phyloP scores from a whole-genome alignment of 352 stramenopile genomes.

The Pythium biforme region DNA sequence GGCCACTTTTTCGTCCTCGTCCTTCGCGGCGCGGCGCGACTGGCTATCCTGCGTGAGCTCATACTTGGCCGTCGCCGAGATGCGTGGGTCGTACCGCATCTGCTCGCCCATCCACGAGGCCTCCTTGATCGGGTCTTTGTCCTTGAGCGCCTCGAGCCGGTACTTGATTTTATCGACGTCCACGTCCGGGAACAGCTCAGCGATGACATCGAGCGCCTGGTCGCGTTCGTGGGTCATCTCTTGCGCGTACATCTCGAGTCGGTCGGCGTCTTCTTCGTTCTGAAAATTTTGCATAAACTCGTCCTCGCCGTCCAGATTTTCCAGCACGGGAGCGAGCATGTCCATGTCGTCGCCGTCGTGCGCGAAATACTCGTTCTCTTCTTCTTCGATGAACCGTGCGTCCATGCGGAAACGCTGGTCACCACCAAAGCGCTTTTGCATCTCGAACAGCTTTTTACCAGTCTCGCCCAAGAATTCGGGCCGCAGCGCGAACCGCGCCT shows the following conservation, averaged over 20 bases:
- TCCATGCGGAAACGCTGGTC: slow-evolving; percentile 80
- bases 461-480: slow-evolving; percentile 70
- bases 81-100: slow-evolving; percentile 65
- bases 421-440: slow-evolving; percentile 78
- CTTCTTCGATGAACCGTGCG: slow-evolving; percentile 68
- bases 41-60: slow-evolving; percentile 43
- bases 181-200: slow-evolving; percentile 62
- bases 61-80: slow-evolving; percentile 41
- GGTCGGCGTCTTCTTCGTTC: slow-evolving; percentile 36
- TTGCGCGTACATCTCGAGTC: slow-evolving; percentile 34
- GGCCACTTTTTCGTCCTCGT: slow-evolving; percentile 20
- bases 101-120: slow-evolving; percentile 78
- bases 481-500: slow-evolving; percentile 52
- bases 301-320: slow-evolving; percentile 23
- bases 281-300: slow-evolving; percentile 48
- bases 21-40: slow-evolving; percentile 1
- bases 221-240: slow-evolving; percentile 58
- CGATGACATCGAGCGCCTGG: slow-evolving; percentile 48
- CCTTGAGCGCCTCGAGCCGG: slow-evolving; percentile 38
- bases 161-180: slow-evolving; percentile 65
- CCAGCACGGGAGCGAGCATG: slow-evolving; percentile 8
- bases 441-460: slow-evolving; percentile 76
- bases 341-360: slow-evolving; percentile 31
- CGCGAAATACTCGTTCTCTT: slow-evolving; percentile 50
- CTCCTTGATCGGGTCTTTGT: slow-evolving; percentile 67